phyloP scores from a whole-genome alignment of 2,329 filamentous ascomycete species.

The Stachybotrys chlorohalonatus region DNA sequence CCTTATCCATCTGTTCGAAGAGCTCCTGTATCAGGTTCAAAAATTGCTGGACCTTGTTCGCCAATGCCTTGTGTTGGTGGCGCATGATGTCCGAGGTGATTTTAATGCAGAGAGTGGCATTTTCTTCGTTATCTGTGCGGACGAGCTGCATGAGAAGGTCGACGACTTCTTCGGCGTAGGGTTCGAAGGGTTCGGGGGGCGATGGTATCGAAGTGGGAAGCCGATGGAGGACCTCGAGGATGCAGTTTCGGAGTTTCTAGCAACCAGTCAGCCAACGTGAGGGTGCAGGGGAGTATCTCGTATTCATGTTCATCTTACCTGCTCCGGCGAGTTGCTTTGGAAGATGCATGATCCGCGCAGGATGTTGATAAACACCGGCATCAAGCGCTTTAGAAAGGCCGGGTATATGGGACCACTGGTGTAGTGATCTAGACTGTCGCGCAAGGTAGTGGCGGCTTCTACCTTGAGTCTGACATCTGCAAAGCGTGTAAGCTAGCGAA shows the following conservation, averaged over 20 bases:
- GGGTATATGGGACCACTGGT: conserved; percentile 68
- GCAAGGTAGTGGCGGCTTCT: conserved; percentile 74
- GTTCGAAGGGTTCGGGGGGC: conserved; percentile 73
- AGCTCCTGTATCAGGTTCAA: conserved; percentile 88
- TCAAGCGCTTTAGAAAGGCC: conserved; percentile 74
- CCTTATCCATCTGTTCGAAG: conserved; percentile 89
- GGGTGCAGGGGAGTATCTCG: not conserved
- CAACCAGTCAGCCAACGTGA: not conserved
- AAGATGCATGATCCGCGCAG: conserved; percentile 83
- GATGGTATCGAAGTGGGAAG: conserved; percentile 57
- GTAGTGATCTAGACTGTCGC: conserved; percentile 87
- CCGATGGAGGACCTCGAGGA: conserved; percentile 90
- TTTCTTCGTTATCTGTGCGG: conserved; percentile 92
- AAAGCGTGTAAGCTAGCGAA: not conserved
- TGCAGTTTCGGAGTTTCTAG: conserved; percentile 81
- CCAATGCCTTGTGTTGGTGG: conserved; percentile 76
- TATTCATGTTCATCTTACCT: conserved; percentile 43
- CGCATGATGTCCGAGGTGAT: conserved; percentile 95
- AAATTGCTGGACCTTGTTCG: conserved; percentile 76
- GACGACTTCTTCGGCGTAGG: conserved; percentile 79
- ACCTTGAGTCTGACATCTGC: conserved; percentile 74
- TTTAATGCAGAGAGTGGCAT: conserved; percentile 96
- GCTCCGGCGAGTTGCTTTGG: conserved; percentile 80
- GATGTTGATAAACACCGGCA: conserved; percentile 82
- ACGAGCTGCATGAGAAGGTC: conserved; percentile 86